These are phyloP conservation scores for Microcos paniculata DNA, from an alignment of 345 rosid genomes.

Conservation along the genomic window DNA sequence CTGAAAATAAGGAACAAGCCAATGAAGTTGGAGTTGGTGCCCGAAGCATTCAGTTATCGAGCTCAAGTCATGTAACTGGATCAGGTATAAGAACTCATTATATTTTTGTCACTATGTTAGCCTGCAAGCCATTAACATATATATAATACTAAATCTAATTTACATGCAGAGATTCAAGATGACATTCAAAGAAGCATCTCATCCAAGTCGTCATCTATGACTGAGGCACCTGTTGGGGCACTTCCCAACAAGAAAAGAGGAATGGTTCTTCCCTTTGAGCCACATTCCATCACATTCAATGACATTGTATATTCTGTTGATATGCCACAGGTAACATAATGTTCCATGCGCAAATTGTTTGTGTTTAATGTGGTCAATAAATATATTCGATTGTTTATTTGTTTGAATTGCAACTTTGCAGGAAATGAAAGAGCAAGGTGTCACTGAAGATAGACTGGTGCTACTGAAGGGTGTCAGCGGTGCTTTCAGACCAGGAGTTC, in stretches of 20 bases:
- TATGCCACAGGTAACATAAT: conserved; percentile 65
- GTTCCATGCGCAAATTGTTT: not conserved
- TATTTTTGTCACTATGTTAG: not conserved
- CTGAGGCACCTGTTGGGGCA: conserved; percentile 24
- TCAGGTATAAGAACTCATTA: conserved; percentile 21
- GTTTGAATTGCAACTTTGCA: conserved; percentile 17
- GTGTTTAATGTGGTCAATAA: not conserved
- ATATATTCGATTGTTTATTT: not conserved
- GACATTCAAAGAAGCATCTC: conserved; percentile 21
- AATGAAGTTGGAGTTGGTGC: conserved; percentile 27
- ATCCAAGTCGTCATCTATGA: conserved; percentile 7
- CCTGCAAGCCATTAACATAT: not conserved
- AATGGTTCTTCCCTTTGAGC: conserved; percentile 81
- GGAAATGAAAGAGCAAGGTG: conserved; percentile 65
- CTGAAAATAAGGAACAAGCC: conserved; percentile 26
- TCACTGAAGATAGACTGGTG: conserved; percentile 55
- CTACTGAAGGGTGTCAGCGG: conserved; percentile 75
- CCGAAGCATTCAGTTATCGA: conserved; percentile 30
- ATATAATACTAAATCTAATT: not conserved
- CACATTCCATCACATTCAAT: conserved; percentile 58
- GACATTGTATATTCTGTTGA: conserved; percentile 60
- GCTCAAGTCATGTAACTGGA: not conserved
- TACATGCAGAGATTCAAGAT: conserved; percentile 14
- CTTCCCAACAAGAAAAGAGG: conserved; percentile 42
- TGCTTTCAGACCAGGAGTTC: conserved; percentile 82